A percentile compares a stretch with the other conserved stretches of the same genome.
Conservation (phyloP, 805 yeast genomes). For the Ogataea parapolymorpha region DNA sequence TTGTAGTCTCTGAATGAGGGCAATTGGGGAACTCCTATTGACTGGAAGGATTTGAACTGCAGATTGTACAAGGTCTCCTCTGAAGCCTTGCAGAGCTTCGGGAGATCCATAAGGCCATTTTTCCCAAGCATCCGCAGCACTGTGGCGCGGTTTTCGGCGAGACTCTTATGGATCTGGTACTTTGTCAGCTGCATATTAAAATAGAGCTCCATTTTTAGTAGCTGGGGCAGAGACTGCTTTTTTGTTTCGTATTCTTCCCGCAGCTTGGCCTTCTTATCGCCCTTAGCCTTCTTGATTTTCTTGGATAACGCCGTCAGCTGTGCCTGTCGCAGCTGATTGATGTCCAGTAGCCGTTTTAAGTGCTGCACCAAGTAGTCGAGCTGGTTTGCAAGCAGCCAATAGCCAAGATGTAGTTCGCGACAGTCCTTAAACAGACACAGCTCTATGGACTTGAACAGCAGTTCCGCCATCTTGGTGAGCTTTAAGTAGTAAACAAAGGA, state of each 20-base stretch:
- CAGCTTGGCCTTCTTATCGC: constrained; percentile 24
- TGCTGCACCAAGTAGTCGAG: constrained; percentile 24
- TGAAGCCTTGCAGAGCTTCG: constrained; percentile 27
- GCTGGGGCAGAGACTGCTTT: constrained; percentile 11
- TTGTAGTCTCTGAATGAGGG: constrained; percentile 47
- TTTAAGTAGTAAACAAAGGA: constrained; percentile 69
- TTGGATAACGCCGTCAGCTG: constrained; percentile 22
- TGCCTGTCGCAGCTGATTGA: constrained; percentile 18
- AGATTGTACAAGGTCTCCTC: constrained; percentile 45
- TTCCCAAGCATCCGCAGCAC: constrained; percentile 24
- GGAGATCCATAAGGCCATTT: constrained; percentile 26
- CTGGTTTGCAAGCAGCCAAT: constrained; percentile 58
- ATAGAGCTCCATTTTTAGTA: constrained; percentile 13
- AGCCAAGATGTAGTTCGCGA: constrained; percentile 65
- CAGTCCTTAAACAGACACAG: constrained; percentile 61
- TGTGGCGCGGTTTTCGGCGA: constrained; percentile 23
- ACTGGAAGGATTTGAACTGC: constrained; percentile 74
- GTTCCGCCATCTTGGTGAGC: constrained; percentile 66
- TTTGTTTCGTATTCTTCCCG: constrained; percentile 23
- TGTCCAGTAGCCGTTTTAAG: constrained; percentile 18
- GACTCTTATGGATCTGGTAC: constrained; percentile 12
- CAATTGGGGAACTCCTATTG: constrained; percentile 72
- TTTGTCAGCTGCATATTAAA: constrained; percentile 14
- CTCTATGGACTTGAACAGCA: constrained; percentile 71
- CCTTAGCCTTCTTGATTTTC: constrained; percentile 26